Evolutionary conservation across 352 stramenopile genomes (phyloP), one percentile per base, ranked within the genome.

Genomic region (Globisporangium iwayamae): DNA sequence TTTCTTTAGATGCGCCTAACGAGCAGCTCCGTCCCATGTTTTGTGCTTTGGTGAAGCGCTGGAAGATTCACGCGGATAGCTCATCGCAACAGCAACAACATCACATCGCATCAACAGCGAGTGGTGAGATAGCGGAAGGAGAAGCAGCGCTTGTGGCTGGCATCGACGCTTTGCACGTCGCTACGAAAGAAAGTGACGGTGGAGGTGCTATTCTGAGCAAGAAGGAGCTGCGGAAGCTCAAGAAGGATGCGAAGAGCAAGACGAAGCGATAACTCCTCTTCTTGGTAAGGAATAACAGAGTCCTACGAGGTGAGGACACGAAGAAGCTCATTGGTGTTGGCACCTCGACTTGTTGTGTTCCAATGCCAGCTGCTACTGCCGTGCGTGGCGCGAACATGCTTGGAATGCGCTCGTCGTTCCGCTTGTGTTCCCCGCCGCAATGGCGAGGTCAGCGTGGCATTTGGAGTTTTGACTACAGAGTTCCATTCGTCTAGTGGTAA

Each of bases 201-300:
- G 32, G 32, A 36, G 32, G 32, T n/a, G 52, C 62, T 41, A 2
- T 2, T 25, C 18, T 73, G 45, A 87, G 75, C 52, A 87, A 83
- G 66, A 87, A 79, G 63, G 74, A 78, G 57, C 66, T 75, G 45
- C 75, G 75, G 16, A 68, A 78, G 63, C 51, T 75, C 18, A 69
- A 69, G 43, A 81, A 73, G 38, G 54, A 56, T 18, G 38, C 41
- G 34, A 20, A 46, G 10, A 39, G 14, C 50, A 59, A 55, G 60
- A 50, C 48, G 14, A 75, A 41, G 34, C 6, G n/a, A 39, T 30
- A 48, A 34, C 18, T 9, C 18, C 1, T 28, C 14, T 47, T 36
- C 43, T 34, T 8, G 38, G 25, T 11, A 16, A 41, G n/a, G 2
- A 28, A 18, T 11, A 56, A 54, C 5, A 45, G 36, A 14, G 8